Evolutionary conservation across 371 early-diverging fungal genomes (phyloP).

Genomic region (Lichtheimia corymbifera): DNA sequence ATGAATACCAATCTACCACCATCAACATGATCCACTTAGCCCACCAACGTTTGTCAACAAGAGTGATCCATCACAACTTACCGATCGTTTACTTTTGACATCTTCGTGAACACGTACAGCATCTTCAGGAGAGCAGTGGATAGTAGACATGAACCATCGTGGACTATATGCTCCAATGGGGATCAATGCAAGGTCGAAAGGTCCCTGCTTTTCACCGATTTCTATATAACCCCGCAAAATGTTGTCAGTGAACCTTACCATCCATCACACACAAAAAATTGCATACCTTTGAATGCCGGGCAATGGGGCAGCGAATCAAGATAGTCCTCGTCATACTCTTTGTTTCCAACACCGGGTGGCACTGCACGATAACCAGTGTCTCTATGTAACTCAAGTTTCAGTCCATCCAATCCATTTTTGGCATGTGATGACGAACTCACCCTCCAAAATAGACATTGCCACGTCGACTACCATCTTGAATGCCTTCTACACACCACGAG

Average conservation of each 20-base stretch:
- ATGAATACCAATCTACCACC: constrained; percentile 32
- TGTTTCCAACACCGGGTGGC: constrained; percentile 21
- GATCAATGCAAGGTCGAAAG: constrained; percentile 72
- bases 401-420: not conserved
- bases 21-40: not conserved
- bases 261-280: not conserved
- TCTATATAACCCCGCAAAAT: constrained; percentile 24
- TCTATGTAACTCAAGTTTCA: constrained; percentile 29
- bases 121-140: constrained; percentile 79
- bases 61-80: constrained; percentile 67
- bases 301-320: constrained; percentile 61
- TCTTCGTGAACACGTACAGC: constrained; percentile 78
- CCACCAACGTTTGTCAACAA: not conserved
- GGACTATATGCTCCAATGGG: constrained; percentile 87
- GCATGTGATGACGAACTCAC: constrained; percentile 23
- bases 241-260: not conserved
- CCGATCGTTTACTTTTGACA: constrained; percentile 59
- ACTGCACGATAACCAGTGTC: constrained; percentile 77
- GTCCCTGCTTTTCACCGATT: constrained; percentile 72
- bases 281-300: constrained; percentile 73
- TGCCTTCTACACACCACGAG: constrained; percentile 61
- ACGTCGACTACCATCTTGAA: constrained; percentile 27
- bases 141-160: constrained; percentile 66
- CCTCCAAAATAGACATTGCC: constrained; percentile 70
- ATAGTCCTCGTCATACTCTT: constrained; percentile 30